phyloP scores from a whole-genome alignment of 495 filamentous ascomycete species.

The Cercophora scortea region DNA sequence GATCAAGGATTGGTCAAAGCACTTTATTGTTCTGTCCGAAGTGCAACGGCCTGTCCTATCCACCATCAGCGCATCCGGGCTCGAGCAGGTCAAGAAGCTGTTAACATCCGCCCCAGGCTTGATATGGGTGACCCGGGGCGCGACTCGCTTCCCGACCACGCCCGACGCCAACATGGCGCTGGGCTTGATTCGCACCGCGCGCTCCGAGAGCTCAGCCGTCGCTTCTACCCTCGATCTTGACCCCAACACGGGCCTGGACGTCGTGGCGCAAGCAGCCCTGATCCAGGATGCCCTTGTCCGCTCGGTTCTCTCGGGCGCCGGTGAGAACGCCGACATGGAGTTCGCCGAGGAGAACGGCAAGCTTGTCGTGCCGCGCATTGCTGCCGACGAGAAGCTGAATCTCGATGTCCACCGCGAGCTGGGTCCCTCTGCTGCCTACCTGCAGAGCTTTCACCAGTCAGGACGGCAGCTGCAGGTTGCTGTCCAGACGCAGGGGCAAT shows the following conservation, averaged over 20 bases:
- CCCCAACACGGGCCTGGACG: conserved; percentile 18
- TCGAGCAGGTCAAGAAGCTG: conserved; percentile 29
- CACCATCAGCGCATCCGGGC: conserved; percentile 14
- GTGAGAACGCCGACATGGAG: conserved; percentile 23
- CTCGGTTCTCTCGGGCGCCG: conserved; percentile 14
- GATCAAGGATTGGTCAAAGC: conserved; percentile 14
- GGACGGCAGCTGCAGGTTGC: conserved; percentile 18
- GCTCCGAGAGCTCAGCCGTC: conserved; percentile 25
- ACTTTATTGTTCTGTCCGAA: conserved; percentile 27
- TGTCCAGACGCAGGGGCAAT: conserved; percentile 1
- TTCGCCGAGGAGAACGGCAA: conserved; percentile 29
- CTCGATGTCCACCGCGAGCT: conserved; percentile 23
- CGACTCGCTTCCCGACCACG: conserved; percentile 23
- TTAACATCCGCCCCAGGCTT: conserved; percentile 28
- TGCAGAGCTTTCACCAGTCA: conserved; percentile 20
- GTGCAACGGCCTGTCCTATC: conserved; percentile 18
- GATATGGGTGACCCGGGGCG: conserved; percentile 35
- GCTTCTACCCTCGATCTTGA: conserved; percentile 29
- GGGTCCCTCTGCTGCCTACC: conserved; percentile 24
- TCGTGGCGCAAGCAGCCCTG: conserved; percentile 16
- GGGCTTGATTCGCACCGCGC: conserved; percentile 29
- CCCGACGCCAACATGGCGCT: conserved; percentile 30
- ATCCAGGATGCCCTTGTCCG: conserved; percentile 20
- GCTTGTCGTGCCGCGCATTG: conserved; percentile 29
- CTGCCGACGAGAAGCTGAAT: conserved; percentile 31